Percentiles rank a stretch among this genome's conserved stretches.
phyloP scores from a whole-genome alignment of 2,329 filamentous ascomycete genomes.

The Paecilomyces dactylethromorphus region DNA sequence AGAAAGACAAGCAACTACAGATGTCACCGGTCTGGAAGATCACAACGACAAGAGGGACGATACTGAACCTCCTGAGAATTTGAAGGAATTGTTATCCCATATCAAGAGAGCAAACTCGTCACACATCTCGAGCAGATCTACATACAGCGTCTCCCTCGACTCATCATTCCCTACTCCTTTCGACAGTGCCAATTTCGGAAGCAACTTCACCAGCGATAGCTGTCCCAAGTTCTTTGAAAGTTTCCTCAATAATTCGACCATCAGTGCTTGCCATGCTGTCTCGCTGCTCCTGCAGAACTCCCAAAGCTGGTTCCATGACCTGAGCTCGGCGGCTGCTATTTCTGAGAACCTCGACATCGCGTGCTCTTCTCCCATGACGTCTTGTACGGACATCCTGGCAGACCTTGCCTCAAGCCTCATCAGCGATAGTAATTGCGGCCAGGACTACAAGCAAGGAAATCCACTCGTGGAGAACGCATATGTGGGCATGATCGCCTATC shows the following conservation, averaged over 20 bases:
- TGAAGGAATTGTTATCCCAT: not conserved
- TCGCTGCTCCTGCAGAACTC: conserved; percentile 84
- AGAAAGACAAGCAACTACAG: not conserved
- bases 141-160: not conserved
- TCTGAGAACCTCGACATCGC: conserved; percentile 72
- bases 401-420: conserved; percentile 61
- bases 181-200: conserved; percentile 53
- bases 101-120: not conserved
- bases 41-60: not conserved
- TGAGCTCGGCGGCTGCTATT: conserved; percentile 63
- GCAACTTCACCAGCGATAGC: conserved; percentile 52
- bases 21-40: not conserved
- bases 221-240: conserved; percentile 54
- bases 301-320: conserved; percentile 72
- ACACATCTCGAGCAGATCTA: not conserved
- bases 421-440: conserved; percentile 57
- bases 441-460: conserved; percentile 63
- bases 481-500: conserved; percentile 68
- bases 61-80: not conserved
- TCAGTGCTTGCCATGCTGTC: conserved; percentile 71
- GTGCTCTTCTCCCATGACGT: conserved; percentile 60
- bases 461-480: conserved; percentile 68
- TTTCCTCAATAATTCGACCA: conserved; percentile 60
- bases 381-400: conserved; percentile 61
- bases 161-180: conserved; percentile 54